Evolutionary conservation across 352 stramenopile genomes (phyloP).

Genomic region (Phytopythium vexans): DNA sequence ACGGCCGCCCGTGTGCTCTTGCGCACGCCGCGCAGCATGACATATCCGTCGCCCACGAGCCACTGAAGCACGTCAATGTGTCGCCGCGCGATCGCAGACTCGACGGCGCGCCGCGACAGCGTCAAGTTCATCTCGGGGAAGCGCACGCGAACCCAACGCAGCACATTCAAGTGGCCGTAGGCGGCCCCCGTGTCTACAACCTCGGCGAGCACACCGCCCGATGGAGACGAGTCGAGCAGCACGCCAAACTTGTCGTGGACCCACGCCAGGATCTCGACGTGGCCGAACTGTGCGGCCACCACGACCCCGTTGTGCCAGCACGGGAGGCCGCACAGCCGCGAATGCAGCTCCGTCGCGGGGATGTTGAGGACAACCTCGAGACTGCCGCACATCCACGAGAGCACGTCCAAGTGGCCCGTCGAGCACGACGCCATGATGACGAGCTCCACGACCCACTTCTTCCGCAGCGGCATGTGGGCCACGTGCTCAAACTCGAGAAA

Average conservation of each 20-base stretch:
- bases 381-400: constrained; percentile 37
- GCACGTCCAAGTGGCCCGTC: constrained; percentile 28
- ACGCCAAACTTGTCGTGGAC: constrained; percentile 26
- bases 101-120: too few species aligned
- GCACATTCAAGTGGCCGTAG: constrained; percentile 26
- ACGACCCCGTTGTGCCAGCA: constrained; percentile 26
- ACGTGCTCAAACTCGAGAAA: constrained; percentile 21
- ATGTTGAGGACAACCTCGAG: constrained; percentile 30
- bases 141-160: constrained; percentile 26
- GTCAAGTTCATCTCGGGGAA: too few species aligned
- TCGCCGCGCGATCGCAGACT: constrained; percentile 21
- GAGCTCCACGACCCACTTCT: constrained; percentile 27
- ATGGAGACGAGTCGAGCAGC: too few species aligned
- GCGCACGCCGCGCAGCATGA: too few species aligned
- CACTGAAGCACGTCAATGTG: constrained; percentile 37
- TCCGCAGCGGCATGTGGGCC: too few species aligned
- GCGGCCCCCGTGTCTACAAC: constrained; percentile 22
- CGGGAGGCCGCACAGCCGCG: constrained; percentile 18
- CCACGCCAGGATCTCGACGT: constrained; percentile 19
- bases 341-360: constrained; percentile 17
- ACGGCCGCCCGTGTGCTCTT: too few species aligned
- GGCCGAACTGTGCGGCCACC: constrained; percentile 19
- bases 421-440: constrained; percentile 23
- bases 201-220: too few species aligned
- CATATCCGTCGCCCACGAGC: constrained; percentile 21